Percentiles rank a stretch among this genome's conserved stretches.
These are phyloP conservation scores for Meyerozyma athensensis DNA, from an alignment of 1,139 yeast species.

Conservation along the genomic window DNA sequence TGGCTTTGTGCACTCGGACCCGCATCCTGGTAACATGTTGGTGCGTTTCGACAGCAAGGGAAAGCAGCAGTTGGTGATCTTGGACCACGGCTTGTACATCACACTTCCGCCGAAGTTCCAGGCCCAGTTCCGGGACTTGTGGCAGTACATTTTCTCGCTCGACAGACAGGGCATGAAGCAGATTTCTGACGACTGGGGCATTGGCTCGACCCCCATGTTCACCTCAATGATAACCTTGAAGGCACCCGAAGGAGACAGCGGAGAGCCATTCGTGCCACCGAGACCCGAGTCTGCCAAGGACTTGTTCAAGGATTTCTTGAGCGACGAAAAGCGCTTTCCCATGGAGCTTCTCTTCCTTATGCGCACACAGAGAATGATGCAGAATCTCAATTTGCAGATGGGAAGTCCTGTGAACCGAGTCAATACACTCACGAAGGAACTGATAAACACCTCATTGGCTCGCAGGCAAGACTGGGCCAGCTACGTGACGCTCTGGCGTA, in stretches of 20 bases:
- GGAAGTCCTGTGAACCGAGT: conserved; percentile 74
- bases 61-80: conserved; percentile 57
- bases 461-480: conserved; percentile 16
- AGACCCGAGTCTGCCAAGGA: conserved; percentile 13
- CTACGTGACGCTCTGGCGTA: conserved; percentile 23
- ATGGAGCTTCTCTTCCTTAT: conserved; percentile 60
- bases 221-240: conserved; percentile 55
- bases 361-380: conserved; percentile 70
- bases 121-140: conserved; percentile 52
- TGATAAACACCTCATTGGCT: conserved; percentile 26
- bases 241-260: conserved; percentile 26
- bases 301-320: conserved; percentile 39
- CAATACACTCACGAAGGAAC: conserved; percentile 55
- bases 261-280: conserved; percentile 1
- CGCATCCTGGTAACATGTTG: conserved; percentile 77
- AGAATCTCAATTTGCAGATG: conserved; percentile 58
- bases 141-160: conserved; percentile 58
- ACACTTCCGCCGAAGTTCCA: conserved; percentile 48
- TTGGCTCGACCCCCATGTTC: conserved; percentile 61
- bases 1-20: conserved; percentile 78
- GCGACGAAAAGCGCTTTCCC: conserved; percentile 65
- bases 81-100: conserved; percentile 75
- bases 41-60: conserved; percentile 39
- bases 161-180: conserved; percentile 44
- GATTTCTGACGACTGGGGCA: conserved; percentile 63